Percentiles rank a stretch among this genome's conserved stretches.
Evolutionary conservation across 169 alveolate genomes (phyloP).

Genomic region (Plasmodium malariae): DNA sequence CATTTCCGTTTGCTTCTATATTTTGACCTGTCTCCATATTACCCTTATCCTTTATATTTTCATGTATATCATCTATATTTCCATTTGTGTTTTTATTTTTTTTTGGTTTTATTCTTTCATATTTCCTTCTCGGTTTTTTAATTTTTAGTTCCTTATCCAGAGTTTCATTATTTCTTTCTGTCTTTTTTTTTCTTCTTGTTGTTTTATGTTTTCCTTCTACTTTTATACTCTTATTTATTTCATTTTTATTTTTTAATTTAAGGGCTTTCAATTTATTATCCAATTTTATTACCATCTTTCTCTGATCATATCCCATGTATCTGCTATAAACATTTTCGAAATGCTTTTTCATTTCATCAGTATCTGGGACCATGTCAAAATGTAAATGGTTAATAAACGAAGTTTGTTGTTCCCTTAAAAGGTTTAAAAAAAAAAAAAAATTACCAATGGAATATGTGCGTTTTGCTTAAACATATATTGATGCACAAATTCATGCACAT

Average conservation of each 20-base stretch:
- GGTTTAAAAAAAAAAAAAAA: conserved; percentile 6
- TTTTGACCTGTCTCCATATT: background rate
- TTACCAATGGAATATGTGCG: background rate
- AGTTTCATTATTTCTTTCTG: conserved; percentile 9
- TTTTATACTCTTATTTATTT: conserved; percentile 8
- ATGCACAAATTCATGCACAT: background rate
- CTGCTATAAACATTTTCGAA: conserved; percentile 54
- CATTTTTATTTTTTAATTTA: conserved; percentile 23
- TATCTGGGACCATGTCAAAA: conserved; percentile 72
- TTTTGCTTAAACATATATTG: background rate
- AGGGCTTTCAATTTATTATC: background rate
- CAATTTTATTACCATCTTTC: background rate
- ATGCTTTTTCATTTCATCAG: conserved; percentile 29
- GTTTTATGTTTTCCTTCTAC: conserved; percentile 37
- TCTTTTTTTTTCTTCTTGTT: conserved; percentile 25
- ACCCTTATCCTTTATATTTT: background rate
- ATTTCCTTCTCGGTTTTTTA: conserved; percentile 73
- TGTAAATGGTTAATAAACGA: conserved; percentile 41
- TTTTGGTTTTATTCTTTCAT: conserved; percentile 62
- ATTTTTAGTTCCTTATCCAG: conserved; percentile 23
- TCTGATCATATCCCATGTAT: conserved; percentile 57
- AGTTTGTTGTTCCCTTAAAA: conserved; percentile 38
- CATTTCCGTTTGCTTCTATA: background rate
- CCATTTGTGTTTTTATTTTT: conserved; percentile 20
- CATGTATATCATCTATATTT: background rate